A percentile compares a stretch with the other conserved stretches of the same genome.
phyloP scores from a whole-genome alignment of 1,284 basidiomycete species.

The Trametes sp. region DNA sequence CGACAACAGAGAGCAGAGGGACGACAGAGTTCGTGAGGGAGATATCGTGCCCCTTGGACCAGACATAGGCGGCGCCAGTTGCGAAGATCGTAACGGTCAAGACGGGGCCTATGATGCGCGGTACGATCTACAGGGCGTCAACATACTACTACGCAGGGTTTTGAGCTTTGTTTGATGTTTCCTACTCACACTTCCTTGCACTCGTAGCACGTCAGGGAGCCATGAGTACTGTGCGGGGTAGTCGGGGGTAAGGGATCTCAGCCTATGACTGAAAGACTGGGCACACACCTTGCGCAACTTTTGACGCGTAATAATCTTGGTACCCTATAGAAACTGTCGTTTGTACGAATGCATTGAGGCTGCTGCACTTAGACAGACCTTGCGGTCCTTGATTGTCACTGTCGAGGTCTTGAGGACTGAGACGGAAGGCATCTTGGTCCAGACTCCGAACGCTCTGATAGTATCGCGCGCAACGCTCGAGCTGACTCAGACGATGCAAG shows the following conservation, averaged over 20 bases:
- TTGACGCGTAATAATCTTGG: conserved; percentile 43
- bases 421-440: conserved; percentile 17
- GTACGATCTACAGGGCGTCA: conserved; percentile 58
- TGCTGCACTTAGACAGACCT: conserved; percentile 18
- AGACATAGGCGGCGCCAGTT: conserved; percentile 63
- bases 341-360: too few species aligned
- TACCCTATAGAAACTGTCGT: too few species aligned
- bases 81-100: conserved; percentile 84
- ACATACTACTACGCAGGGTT: too few species aligned
- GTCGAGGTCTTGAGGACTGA: conserved; percentile 21
- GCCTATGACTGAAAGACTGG: background rate
- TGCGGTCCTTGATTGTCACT: conserved; percentile 15
- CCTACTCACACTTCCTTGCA: conserved; percentile 77
- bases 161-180: too few species aligned
- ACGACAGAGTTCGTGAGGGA: conserved; percentile 78
- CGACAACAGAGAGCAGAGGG: conserved; percentile 89
- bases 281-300: conserved; percentile 44
- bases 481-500: background rate
- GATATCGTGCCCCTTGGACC: conserved; percentile 59
- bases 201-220: conserved; percentile 85
- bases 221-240: conserved; percentile 75
- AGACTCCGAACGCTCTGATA: background rate
- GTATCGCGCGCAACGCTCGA: background rate
- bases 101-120: conserved; percentile 79
- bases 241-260: conserved; percentile 3